These are phyloP conservation scores for Solanum paucissectum DNA, from an alignment of 257 asterid species.

Conservation along the genomic window DNA sequence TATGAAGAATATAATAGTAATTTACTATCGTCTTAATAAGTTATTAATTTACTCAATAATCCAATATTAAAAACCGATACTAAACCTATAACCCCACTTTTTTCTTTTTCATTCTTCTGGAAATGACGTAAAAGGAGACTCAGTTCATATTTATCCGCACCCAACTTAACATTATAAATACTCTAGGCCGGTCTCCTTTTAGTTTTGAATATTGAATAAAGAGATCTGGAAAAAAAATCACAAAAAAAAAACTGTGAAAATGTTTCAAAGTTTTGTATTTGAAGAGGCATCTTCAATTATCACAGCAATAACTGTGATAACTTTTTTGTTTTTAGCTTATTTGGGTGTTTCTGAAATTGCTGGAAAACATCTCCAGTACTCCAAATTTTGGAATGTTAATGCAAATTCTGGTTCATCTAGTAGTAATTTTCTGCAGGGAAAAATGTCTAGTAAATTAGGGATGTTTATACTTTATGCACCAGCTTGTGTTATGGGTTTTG, in stretches of 20 bases:
- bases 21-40: too few relatives aligned
- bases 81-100: rapidly evolving
- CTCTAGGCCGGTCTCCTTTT: background rate
- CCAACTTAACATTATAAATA: background rate
- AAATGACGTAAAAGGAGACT: background rate
- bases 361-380: slow-evolving; percentile 42
- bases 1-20: too few relatives aligned
- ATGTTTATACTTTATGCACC: slow-evolving; percentile 43
- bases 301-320: slow-evolving; percentile 23
- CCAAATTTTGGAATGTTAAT: slow-evolving; percentile 31
- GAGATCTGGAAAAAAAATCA: too few relatives aligned
- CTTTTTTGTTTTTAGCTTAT: slow-evolving; percentile 16
- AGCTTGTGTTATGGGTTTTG: slow-evolving; percentile 26
- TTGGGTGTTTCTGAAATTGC: slow-evolving; percentile 37
- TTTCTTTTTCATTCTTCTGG: background rate
- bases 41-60: too few relatives aligned
- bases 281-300: slow-evolving; percentile 28
- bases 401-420: background rate
- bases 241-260: background rate
- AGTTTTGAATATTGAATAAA: background rate
- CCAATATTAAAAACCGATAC: too few relatives aligned
- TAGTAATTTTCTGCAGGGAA: background rate
- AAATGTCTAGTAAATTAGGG: slow-evolving; percentile 27
- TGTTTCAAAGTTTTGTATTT: background rate
- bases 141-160: background rate